phyloP scores from a whole-genome alignment of 2,329 filamentous ascomycete species.

The Cadophora malorum region DNA sequence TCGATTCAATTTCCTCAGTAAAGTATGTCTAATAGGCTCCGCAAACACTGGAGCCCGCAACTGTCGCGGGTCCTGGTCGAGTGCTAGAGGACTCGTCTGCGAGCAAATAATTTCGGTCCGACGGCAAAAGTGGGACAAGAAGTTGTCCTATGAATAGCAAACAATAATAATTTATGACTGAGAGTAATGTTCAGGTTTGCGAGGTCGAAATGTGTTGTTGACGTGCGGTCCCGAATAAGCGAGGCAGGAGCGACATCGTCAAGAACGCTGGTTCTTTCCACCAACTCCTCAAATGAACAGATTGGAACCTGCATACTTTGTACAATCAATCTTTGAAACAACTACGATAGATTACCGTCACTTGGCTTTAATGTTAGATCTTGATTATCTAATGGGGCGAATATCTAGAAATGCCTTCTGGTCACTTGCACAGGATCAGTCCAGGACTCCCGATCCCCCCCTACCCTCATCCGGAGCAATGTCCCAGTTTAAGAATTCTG shows the following conservation, averaged over 20 bases:
- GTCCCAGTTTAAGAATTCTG: background rate
- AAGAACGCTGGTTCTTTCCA: background rate
- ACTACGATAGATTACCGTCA: too few species aligned
- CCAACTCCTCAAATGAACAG: too few species aligned
- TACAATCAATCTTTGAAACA: too few species aligned
- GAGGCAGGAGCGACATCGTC: constrained; percentile 7
- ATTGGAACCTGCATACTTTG: too few species aligned
- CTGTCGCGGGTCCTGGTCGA: background rate
- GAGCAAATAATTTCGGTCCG: background rate
- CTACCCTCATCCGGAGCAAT: too few species aligned
- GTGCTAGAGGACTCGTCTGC: background rate
- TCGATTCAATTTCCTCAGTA: background rate
- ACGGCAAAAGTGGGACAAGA: background rate
- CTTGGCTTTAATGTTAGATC: too few species aligned
- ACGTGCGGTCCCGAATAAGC: background rate
- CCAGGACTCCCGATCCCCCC: too few species aligned
- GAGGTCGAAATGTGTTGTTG: background rate
- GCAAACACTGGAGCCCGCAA: background rate
- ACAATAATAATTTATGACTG: background rate
- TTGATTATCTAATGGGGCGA: too few species aligned
- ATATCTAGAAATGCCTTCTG: too few species aligned
- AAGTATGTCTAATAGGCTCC: background rate
- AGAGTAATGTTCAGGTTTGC: background rate
- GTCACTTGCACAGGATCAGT: too few species aligned
- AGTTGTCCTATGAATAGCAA: background rate